Percentiles rank a stretch among this genome's conserved stretches.
Evolutionary conservation across 169 alveolate species (phyloP).

Genomic region (Toxoplasma gondii): DNA sequence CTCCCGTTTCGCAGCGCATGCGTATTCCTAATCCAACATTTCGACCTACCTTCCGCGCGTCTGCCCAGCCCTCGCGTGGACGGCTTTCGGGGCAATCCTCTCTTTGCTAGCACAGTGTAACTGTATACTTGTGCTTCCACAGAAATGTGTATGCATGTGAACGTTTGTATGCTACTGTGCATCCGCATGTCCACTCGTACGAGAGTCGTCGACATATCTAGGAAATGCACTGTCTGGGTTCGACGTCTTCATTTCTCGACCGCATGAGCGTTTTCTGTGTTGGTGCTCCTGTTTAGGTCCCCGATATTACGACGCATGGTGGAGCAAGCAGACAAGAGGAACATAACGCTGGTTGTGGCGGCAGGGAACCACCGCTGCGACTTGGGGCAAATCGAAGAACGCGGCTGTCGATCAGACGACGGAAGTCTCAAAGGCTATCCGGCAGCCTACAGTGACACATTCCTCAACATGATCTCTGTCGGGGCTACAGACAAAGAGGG

Average conservation of each 20-base stretch:
- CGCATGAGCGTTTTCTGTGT: background rate
- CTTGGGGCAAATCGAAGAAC: background rate
- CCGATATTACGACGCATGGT: slow-evolving; percentile 25
- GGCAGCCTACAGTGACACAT: slow-evolving; percentile 50
- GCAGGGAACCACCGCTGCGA: slow-evolving; percentile 62
- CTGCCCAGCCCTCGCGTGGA: too few relatives aligned
- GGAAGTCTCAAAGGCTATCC: slow-evolving; percentile 53
- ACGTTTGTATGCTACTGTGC: background rate
- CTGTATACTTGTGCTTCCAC: background rate
- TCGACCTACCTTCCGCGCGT: too few relatives aligned
- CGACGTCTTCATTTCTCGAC: background rate
- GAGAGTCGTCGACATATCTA: too few relatives aligned
- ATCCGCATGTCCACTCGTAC: background rate
- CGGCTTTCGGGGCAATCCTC: too few relatives aligned
- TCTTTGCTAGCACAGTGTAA: background rate
- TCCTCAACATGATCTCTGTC: slow-evolving; percentile 33
- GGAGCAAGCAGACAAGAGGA: slow-evolving; percentile 26
- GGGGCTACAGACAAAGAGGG: slow-evolving; percentile 45
- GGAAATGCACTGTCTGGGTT: background rate
- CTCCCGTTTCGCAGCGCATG: too few relatives aligned
- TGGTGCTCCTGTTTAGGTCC: background rate
- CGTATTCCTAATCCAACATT: too few relatives aligned
- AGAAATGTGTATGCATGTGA: background rate
- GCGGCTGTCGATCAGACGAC: background rate
- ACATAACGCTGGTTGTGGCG: slow-evolving; percentile 48